Evolutionary conservation across 768 basidiomycete species (phyloP).

Genomic region (Tulasnella calospora): DNA sequence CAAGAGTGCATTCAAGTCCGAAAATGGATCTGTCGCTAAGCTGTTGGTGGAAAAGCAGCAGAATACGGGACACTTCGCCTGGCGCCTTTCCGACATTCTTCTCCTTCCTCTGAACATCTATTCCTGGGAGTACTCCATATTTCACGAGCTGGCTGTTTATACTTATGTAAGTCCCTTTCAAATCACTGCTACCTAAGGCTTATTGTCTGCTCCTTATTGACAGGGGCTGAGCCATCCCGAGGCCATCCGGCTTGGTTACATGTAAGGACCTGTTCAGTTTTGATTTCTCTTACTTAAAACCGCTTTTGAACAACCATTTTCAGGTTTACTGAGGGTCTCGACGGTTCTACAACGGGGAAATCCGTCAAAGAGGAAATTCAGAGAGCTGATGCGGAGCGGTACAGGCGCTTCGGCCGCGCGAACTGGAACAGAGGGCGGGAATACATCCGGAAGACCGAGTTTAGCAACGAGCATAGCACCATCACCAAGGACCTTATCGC

Average conservation of each 20-base stretch:
- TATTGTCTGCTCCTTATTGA: too few species aligned
- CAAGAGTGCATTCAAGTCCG: not conserved
- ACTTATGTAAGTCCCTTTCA: not conserved
- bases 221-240: not conserved
- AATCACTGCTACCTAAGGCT: too few species aligned
- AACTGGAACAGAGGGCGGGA: not conserved
- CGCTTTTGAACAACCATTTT: not conserved
- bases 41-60: not conserved
- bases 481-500: not conserved
- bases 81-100: not conserved
- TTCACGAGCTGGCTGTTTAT: not conserved
- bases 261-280: not conserved
- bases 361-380: not conserved
- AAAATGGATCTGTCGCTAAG: not conserved
- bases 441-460: not conserved
- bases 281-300: not conserved
- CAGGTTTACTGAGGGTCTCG: constrained; percentile 15
- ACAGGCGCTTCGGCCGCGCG: not conserved
- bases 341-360: not conserved
- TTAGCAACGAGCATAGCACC: not conserved
- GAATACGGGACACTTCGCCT: too few species aligned
- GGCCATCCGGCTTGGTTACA: not conserved
- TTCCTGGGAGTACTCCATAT: constrained; percentile 10
- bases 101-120: constrained; percentile 1
- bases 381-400: not conserved